Conservation (phyloP, 2,329 filamentous ascomycete species). For the Arthroderma uncinatum region DNA sequence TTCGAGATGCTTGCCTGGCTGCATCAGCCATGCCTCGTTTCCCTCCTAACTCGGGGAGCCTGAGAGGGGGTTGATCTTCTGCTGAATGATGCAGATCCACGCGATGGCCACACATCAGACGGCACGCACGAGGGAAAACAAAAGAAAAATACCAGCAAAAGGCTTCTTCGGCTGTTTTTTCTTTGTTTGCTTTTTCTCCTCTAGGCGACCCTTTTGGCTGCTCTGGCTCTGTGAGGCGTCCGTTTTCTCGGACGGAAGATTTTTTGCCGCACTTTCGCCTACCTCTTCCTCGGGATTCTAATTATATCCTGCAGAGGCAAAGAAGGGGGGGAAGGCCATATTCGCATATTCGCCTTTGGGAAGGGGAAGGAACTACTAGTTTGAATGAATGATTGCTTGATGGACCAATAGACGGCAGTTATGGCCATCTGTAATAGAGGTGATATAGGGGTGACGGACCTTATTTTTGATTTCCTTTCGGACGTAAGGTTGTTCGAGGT, state of each 20-base stretch:
- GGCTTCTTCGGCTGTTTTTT: not conserved
- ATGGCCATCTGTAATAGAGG: not conserved
- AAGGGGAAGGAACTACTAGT: not conserved
- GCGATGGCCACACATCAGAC: constrained; percentile 2
- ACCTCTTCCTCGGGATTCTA: not conserved
- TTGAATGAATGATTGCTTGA: not conserved
- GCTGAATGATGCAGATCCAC: not conserved
- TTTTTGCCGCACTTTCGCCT: constrained; percentile 4
- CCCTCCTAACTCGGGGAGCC: not conserved
- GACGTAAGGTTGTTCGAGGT: not conserved
- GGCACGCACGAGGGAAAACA: not conserved
- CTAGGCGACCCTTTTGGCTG: not conserved
- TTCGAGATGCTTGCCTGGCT: not conserved
- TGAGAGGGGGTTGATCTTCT: constrained; percentile 3
- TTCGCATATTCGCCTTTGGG: not conserved
- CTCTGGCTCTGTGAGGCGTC: not conserved
- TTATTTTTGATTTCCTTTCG: not conserved
- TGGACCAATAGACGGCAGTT: not conserved
- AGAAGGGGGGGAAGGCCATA: not conserved
- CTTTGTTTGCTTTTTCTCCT: not conserved
- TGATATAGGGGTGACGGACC: not conserved
- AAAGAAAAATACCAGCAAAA: not conserved
- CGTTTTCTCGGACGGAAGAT: constrained; percentile 3
- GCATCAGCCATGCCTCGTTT: not conserved
- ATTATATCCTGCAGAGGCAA: not conserved